These are phyloP conservation scores for Alternaria tenuissima DNA, from an alignment of 2,329 filamentous ascomycete species.

Conservation along the genomic window DNA sequence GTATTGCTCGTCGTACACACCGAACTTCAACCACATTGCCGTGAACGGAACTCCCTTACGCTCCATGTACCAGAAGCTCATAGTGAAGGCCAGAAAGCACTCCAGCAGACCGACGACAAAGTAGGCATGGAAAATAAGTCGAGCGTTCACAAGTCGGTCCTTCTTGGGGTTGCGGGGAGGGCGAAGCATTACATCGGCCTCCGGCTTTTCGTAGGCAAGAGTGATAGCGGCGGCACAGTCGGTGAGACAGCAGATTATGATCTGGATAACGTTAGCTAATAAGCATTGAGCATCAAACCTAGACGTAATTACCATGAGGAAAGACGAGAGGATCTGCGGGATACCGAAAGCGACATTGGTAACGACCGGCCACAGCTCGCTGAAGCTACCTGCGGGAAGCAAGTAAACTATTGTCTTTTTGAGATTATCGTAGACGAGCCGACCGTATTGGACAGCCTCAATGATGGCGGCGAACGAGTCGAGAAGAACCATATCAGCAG, in stretches of 20 bases:
- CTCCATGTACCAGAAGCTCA: slow-evolving; percentile 57
- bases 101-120: slow-evolving; percentile 69
- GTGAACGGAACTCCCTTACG: slow-evolving; percentile 67
- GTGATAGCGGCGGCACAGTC: slow-evolving; percentile 71
- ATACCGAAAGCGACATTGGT: slow-evolving; percentile 76
- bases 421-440: slow-evolving; percentile 81
- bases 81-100: slow-evolving; percentile 54
- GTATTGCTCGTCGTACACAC: slow-evolving; percentile 35
- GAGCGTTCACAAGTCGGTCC: slow-evolving; percentile 76
- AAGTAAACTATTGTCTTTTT: slow-evolving; percentile 81
- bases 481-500: slow-evolving; percentile 68
- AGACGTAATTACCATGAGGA: slow-evolving; percentile 64
- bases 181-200: slow-evolving; percentile 76
- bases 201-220: slow-evolving; percentile 78
- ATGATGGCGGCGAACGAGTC: slow-evolving; percentile 77
- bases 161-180: slow-evolving; percentile 73
- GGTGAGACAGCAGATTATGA: slow-evolving; percentile 70
- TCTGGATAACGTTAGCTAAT: slow-evolving; percentile 11
- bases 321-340: slow-evolving; percentile 75
- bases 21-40: slow-evolving; percentile 67
- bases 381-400: slow-evolving; percentile 76
- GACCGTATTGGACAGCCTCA: slow-evolving; percentile 74
- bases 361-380: slow-evolving; percentile 77
- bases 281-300: fast-evolving
- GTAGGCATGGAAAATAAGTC: slow-evolving; percentile 76